Conservation (phyloP, 2,329 filamentous ascomycete species). For the Pleochaeta shiraiana region DNA sequence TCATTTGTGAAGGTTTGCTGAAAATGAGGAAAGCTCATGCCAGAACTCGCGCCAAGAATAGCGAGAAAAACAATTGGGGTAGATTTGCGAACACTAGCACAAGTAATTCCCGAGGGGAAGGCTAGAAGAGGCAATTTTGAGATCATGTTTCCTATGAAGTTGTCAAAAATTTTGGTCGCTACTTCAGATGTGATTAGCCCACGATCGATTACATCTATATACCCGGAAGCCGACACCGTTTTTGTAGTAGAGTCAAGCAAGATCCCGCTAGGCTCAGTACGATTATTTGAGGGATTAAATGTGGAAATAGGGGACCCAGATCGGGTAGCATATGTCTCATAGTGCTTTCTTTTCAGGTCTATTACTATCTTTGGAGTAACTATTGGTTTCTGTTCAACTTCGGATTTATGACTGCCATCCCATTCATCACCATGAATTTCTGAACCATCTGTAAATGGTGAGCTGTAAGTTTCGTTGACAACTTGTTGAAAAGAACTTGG, state of each 20-base stretch:
- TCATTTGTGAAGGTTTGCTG: constrained; percentile 25
- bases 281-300: neutral
- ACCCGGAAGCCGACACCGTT: constrained; percentile 13
- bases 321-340: constrained; percentile 9
- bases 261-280: constrained; percentile 5
- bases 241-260: neutral
- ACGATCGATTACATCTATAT: constrained; percentile 29
- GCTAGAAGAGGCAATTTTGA: constrained; percentile 40
- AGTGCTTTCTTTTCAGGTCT: constrained; percentile 18
- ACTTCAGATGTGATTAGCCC: constrained; percentile 33
- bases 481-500: constrained; percentile 17
- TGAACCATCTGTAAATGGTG: constrained; percentile 10
- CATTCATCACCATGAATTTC: constrained; percentile 13
- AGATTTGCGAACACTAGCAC: constrained; percentile 30
- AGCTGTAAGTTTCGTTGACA: constrained; percentile 15
- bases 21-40: constrained; percentile 26
- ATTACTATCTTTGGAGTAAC: constrained; percentile 17
- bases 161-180: constrained; percentile 31
- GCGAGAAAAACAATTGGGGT: constrained; percentile 50
- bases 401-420: constrained; percentile 12
- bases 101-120: constrained; percentile 31
- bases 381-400: constrained; percentile 12
- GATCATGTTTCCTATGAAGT: constrained; percentile 37
- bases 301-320: constrained; percentile 3
- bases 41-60: constrained; percentile 39